A percentile compares a stretch with the other conserved stretches of the same genome.
Evolutionary conservation across 1,284 basidiomycete genomes (phyloP).

Genomic region (Cutaneotrichosporon cutaneum): DNA sequence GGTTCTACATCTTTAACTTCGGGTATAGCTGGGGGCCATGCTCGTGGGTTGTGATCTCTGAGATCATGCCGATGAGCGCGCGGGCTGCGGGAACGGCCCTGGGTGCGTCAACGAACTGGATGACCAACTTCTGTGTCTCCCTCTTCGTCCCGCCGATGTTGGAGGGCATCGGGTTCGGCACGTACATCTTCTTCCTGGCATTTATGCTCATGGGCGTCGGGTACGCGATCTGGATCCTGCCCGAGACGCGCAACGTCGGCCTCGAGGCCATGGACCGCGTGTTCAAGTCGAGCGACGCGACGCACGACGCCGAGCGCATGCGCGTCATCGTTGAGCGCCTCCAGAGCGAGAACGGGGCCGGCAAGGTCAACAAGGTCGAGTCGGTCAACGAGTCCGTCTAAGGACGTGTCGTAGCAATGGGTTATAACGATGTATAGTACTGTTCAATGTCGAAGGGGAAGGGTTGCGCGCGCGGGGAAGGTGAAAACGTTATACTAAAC

Average conservation of each 20-base stretch:
- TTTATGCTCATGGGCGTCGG: conserved; percentile 29
- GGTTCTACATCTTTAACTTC: conserved; percentile 29
- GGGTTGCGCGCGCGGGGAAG: too few species aligned
- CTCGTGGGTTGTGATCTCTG: conserved; percentile 30
- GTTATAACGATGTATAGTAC: too few species aligned
- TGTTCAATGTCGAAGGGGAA: not conserved
- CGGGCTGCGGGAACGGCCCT: conserved; percentile 26
- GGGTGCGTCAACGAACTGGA: conserved; percentile 30
- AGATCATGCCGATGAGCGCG: conserved; percentile 27
- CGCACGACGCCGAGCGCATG: conserved; percentile 24
- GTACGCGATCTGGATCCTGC: conserved; percentile 29
- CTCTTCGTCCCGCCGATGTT: conserved; percentile 27
- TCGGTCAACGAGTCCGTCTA: not conserved
- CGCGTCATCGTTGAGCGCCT: conserved; percentile 18
- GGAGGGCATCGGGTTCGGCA: conserved; percentile 23
- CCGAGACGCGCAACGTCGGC: conserved; percentile 28
- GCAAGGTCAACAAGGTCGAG: not conserved
- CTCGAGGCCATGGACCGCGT: conserved; percentile 29
- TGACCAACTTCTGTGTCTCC: conserved; percentile 29
- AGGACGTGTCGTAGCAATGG: not conserved
- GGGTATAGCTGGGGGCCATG: conserved; percentile 23
- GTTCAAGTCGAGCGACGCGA: conserved; percentile 26
- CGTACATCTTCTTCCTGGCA: conserved; percentile 30
- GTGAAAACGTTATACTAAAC: too few species aligned
- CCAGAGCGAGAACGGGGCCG: conserved; percentile 6